These are phyloP conservation scores for Tetrastigma voinierianum DNA, from an alignment of 164 flowering plant species.

Conservation along the genomic window DNA sequence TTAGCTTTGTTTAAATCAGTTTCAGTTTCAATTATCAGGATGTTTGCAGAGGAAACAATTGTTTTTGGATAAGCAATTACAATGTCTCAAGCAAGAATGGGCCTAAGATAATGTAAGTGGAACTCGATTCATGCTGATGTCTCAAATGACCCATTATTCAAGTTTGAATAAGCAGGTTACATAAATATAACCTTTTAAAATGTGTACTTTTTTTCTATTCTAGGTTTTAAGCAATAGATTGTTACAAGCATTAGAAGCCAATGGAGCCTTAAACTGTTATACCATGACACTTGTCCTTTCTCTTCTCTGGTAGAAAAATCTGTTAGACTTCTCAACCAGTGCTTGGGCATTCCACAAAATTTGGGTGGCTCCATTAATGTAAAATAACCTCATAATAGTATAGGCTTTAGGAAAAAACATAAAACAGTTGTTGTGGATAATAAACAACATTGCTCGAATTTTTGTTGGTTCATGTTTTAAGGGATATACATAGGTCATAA, in stretches of 20 bases:
- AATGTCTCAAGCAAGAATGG: constrained; percentile 37
- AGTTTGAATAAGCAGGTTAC: not conserved
- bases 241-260: too few relatives aligned
- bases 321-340: too few relatives aligned
- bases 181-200: not conserved
- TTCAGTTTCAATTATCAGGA: constrained; percentile 43
- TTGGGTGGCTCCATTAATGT: too few relatives aligned
- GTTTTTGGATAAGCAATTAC: constrained; percentile 71
- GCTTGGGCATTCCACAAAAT: too few relatives aligned
- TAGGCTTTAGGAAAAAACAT: too few relatives aligned
- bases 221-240: too few relatives aligned
- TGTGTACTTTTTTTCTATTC: not conserved
- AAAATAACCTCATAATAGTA: too few relatives aligned
- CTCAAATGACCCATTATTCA: not conserved
- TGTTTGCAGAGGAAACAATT: constrained; percentile 70
- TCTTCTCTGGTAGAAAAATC: too few relatives aligned
- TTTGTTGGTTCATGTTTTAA: not conserved
- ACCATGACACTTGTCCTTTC: too few relatives aligned
- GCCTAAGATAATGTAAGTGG: constrained; percentile 69
- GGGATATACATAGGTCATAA: too few relatives aligned
- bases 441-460: not conserved
- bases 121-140: constrained; percentile 2
- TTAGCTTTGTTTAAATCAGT: constrained; percentile 10
- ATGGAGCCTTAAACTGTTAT: too few relatives aligned
- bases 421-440: not conserved